These are phyloP conservation scores for Nigrospora sphaerica DNA, from an alignment of 2,329 filamentous ascomycete species.

Conservation along the genomic window DNA sequence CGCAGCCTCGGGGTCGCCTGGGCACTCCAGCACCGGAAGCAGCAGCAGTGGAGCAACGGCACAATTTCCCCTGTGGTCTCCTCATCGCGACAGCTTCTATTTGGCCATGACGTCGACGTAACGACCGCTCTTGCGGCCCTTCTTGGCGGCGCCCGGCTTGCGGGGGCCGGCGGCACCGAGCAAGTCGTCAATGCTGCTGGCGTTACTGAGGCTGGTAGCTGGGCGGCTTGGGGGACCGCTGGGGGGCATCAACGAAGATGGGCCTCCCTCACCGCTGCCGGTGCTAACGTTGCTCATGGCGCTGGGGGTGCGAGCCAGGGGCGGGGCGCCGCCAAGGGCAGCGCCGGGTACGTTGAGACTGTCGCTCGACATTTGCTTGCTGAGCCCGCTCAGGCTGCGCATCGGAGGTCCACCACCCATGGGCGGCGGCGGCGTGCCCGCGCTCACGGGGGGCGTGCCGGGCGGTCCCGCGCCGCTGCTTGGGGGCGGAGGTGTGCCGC, in stretches of 20 bases:
- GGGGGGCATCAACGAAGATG: slow-evolving; percentile 22
- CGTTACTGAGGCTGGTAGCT: slow-evolving; percentile 76
- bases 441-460: slow-evolving; percentile 14
- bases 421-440: slow-evolving; percentile 9
- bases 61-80: too few relatives aligned
- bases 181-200: slow-evolving; percentile 92
- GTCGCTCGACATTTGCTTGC: slow-evolving; percentile 26
- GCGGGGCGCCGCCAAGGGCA: slow-evolving; percentile 21
- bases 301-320: slow-evolving; percentile 41
- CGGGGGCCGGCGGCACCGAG: slow-evolving; percentile 67
- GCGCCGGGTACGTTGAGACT: slow-evolving; percentile 21
- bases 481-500: slow-evolving; percentile 40
- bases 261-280: background rate
- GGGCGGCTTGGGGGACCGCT: slow-evolving; percentile 61
- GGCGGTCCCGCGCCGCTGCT: slow-evolving; percentile 10
- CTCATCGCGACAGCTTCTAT: slow-evolving; percentile 15
- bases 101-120: slow-evolving; percentile 97
- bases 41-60: too few relatives aligned
- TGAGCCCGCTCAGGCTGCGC: slow-evolving; percentile 18
- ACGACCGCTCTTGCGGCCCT: slow-evolving; percentile 72
- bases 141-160: slow-evolving; percentile 54
- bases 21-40: too few relatives aligned
- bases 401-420: slow-evolving; percentile 13
- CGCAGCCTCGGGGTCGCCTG: too few relatives aligned
- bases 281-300: slow-evolving; percentile 31